Evolutionary conservation across 805 yeast species (phyloP), one percentile per base, ranked within the genome.

Genomic region (Barnettozyma pratensis): DNA sequence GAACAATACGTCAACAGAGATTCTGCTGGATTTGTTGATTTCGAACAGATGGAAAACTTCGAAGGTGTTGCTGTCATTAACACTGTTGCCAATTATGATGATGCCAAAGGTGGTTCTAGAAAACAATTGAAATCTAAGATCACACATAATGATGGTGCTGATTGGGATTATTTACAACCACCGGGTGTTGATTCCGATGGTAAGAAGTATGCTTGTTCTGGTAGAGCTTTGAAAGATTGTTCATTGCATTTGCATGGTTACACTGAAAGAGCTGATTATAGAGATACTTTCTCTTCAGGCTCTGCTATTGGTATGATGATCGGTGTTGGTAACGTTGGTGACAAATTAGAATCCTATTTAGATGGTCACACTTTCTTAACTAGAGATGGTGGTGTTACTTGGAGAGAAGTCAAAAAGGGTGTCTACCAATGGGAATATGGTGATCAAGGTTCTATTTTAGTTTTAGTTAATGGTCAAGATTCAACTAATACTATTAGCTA

Each of bases 351-450:
- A 4, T 67, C 79, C 2, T 47, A 63, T 26, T 72, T 74, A 1
- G 79, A 82, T 40, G 75, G 84, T 0, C 74, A 86, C 2, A 87
- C 96, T 0, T 94, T 79, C 58, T 66, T 94, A 52, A 81, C 96
- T 6, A 71, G 75, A 5, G 97, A 94, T 67, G 99, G 94, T 2
- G 99, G 99, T 48, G 67, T 80, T 8, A 77, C 90, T 2, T 94
- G 99, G 98, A 78, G 64, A 44, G 96, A 88, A 64, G 70, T 92
- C 31, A 74, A 67, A 46, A 79, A 85, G 52, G 94, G 95, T 2
- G 76, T 80, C 1, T 77, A 77, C 58, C 85, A 86, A 79, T 94
- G 98, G 98, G 98, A 91, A 65, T 94, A 73, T 65, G 98, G 98
- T 52, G 99, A 94, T 65, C 87, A 88, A 54, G 99, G 99, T 14